Conservation (phyloP, 2,329 filamentous ascomycete genomes). For the Nemania sp. region DNA sequence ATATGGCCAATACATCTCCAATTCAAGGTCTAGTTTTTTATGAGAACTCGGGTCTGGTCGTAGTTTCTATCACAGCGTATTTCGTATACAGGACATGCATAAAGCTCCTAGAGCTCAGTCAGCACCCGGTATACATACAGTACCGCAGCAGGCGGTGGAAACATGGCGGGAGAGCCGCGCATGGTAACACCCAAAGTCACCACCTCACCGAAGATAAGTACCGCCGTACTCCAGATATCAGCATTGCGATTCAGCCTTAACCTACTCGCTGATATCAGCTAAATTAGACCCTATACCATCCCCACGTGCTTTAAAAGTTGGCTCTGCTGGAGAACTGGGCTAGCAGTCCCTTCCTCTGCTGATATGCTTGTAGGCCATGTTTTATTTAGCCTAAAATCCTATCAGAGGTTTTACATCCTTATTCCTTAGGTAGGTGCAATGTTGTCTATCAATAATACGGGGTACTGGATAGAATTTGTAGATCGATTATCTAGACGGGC, state of each 20-base stretch:
- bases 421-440: too few species aligned
- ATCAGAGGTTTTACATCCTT: background rate
- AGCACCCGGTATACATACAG: background rate
- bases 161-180: background rate
- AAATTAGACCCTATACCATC: background rate
- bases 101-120: background rate
- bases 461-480: too few species aligned
- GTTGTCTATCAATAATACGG: too few species aligned
- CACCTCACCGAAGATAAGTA: too few species aligned
- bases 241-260: background rate
- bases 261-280: background rate
- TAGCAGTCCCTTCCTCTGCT: background rate
- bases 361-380: background rate
- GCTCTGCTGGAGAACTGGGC: background rate
- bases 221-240: background rate
- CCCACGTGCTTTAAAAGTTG: slow-evolving; percentile 7
- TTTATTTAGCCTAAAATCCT: slow-evolving; percentile 8
- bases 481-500: too few species aligned
- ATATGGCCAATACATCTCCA: background rate
- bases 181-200: background rate
- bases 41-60: background rate
- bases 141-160: background rate
- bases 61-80: background rate
- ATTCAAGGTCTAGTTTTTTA: background rate
- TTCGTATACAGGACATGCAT: background rate